Conservation (phyloP, 1,139 yeast genomes). For the Tardiomyces blankii region DNA sequence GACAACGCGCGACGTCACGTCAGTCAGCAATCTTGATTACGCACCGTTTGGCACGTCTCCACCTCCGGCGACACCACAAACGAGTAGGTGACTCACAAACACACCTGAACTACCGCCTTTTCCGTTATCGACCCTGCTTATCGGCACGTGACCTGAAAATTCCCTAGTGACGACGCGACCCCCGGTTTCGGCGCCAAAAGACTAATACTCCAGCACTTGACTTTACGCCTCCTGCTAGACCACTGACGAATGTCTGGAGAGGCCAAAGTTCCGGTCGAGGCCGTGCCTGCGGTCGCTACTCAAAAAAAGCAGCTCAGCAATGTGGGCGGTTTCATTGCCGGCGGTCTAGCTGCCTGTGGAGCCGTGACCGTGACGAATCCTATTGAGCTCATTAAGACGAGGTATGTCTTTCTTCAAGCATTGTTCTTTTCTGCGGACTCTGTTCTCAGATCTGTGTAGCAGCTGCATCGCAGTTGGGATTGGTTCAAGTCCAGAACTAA, state of each 20-base stretch:
- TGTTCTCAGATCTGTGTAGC: no score
- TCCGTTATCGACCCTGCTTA: not conserved
- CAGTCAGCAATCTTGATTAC: no score
- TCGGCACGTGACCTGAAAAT: not conserved
- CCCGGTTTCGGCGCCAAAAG: not conserved
- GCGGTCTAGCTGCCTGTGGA: constrained; percentile 94
- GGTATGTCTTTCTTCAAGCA: constrained; percentile 18
- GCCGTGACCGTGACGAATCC: constrained; percentile 97
- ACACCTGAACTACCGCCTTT: no score
- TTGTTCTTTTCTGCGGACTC: no score
- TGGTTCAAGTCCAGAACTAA: no score
- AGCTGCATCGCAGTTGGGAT: no score
- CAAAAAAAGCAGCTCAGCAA: constrained; percentile 26
- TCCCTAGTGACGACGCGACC: not conserved
- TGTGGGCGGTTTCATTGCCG: constrained; percentile 80
- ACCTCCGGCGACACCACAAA: no score
- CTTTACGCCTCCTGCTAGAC: not conserved
- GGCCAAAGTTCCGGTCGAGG: not conserved
- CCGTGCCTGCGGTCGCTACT: not conserved
- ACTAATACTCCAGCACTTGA: not conserved
- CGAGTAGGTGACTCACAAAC: no score
- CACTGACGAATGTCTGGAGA: not conserved
- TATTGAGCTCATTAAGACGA: constrained; percentile 76
- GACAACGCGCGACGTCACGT: no score
- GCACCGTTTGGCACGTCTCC: no score